Percentiles rank a stretch among this genome's conserved stretches.
phyloP scores from a whole-genome alignment of 768 basidiomycete genomes.

The Boletus patriciae region DNA sequence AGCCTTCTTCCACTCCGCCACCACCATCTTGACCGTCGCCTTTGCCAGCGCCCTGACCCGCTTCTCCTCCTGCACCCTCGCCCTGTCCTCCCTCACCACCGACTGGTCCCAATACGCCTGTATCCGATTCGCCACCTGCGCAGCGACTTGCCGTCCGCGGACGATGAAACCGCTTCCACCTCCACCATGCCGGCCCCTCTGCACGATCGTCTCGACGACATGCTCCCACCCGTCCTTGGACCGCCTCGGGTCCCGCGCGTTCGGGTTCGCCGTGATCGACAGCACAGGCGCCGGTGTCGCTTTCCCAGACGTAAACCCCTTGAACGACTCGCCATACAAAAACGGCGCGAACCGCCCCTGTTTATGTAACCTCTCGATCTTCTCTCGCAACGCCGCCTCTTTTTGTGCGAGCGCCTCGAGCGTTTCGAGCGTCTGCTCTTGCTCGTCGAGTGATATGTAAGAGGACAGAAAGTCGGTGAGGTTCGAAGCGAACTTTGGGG shows the following conservation, averaged over 20 bases:
- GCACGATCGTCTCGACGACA: constrained; percentile 49
- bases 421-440: constrained; percentile 43
- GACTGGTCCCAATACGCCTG: constrained; percentile 74
- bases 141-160: constrained; percentile 46
- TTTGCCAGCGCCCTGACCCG: constrained; percentile 66
- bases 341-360: constrained; percentile 49
- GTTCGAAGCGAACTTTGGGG: constrained; percentile 51
- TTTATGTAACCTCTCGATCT: constrained; percentile 43
- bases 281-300: constrained; percentile 1
- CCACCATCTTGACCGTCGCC: constrained; percentile 66
- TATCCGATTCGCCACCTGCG: constrained; percentile 61
- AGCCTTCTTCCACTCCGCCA: constrained; percentile 85
- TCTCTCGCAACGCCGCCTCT: constrained; percentile 47
- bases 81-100: constrained; percentile 60
- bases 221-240: constrained; percentile 57
- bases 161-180: constrained; percentile 10
- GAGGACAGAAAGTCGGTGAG: constrained; percentile 60
- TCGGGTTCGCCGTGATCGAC: constrained; percentile 15
- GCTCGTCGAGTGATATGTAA: constrained; percentile 54
- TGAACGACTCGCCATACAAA: constrained; percentile 33
- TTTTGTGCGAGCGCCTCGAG: constrained; percentile 39
- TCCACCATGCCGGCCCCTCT: constrained; percentile 19
- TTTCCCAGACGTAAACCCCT: constrained; percentile 5
- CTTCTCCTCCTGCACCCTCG: constrained; percentile 61
- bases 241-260: constrained; percentile 26